Conservation (phyloP, 2,329 filamentous ascomycete species). For the Beauveria sp. region DNA sequence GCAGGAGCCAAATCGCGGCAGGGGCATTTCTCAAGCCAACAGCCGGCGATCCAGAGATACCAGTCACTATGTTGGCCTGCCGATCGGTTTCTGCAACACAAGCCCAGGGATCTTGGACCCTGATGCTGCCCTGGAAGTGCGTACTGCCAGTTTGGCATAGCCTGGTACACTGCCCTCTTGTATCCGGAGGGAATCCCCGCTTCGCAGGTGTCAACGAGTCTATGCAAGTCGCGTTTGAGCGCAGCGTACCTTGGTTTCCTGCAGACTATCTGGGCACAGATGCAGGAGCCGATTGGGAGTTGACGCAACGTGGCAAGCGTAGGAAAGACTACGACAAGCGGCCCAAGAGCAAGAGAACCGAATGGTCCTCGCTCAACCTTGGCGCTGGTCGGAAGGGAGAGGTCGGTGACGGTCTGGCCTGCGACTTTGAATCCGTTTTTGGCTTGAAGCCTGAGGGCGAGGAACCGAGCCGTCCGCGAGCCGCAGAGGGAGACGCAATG, state of each 20-base stretch:
- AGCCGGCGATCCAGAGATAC: conserved; percentile 65
- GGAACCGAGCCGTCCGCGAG: background rate
- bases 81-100: conserved; percentile 39
- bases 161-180: conserved; percentile 73
- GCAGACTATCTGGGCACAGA: conserved; percentile 73
- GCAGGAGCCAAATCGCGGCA: conserved; percentile 56
- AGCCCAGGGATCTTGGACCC: conserved; percentile 66
- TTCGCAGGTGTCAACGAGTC: conserved; percentile 78
- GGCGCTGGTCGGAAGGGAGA: conserved; percentile 72
- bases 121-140: conserved; percentile 86
- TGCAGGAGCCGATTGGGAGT: conserved; percentile 73
- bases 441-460: conserved; percentile 14
- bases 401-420: conserved; percentile 71
- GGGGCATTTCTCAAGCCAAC: conserved; percentile 54
- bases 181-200: conserved; percentile 69
- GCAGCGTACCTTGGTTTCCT: conserved; percentile 73
- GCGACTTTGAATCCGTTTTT: conserved; percentile 73
- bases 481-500: conserved; percentile 3
- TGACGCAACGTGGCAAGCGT: conserved; percentile 52
- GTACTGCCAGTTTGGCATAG: conserved; percentile 80
- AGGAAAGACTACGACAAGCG: conserved; percentile 15
- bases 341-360: conserved; percentile 69
- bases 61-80: conserved; percentile 61
- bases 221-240: conserved; percentile 75
- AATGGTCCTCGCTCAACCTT: conserved; percentile 68